A percentile compares a stretch with the other conserved stretches of the same genome.
Evolutionary conservation across 2,329 filamentous ascomycete species (phyloP).

Genomic region (Ophiostoma novo-ulmi): DNA sequence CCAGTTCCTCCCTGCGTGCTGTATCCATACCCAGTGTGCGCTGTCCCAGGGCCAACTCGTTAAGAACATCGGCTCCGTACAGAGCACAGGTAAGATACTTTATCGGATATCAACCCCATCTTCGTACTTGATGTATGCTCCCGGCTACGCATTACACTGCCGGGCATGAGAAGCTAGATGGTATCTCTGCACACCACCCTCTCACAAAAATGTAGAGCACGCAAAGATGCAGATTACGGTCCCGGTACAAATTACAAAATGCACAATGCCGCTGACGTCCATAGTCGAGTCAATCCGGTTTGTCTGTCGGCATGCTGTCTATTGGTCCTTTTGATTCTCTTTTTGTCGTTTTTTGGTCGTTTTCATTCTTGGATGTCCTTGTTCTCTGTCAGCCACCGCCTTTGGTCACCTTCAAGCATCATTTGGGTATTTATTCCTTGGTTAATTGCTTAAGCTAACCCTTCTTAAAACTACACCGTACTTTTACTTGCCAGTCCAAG

Average conservation of each 20-base stretch:
- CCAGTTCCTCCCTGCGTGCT: background rate
- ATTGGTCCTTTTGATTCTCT: background rate
- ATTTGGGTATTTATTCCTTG: too few relatives aligned
- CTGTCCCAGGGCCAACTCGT: background rate
- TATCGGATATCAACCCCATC: background rate
- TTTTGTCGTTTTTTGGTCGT: background rate
- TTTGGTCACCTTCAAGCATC: too few relatives aligned
- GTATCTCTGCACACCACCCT: background rate
- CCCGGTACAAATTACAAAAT: background rate
- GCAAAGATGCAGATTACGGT: too few relatives aligned
- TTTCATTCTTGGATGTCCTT: background rate
- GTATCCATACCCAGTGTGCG: background rate
- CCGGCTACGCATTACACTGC: background rate
- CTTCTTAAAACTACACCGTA: too few relatives aligned
- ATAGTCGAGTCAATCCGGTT: constrained; percentile 2
- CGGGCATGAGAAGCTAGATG: too few relatives aligned
- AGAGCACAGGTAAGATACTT: background rate
- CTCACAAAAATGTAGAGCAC: background rate
- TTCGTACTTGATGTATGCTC: background rate
- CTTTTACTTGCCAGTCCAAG: too few relatives aligned
- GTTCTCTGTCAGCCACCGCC: too few relatives aligned
- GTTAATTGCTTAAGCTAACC: too few relatives aligned
- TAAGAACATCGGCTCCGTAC: background rate
- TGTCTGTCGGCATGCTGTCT: background rate
- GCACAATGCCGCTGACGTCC: background rate